These are phyloP conservation scores for Sutorius australiensis DNA, from an alignment of 768 basidiomycete species.

Conservation along the genomic window DNA sequence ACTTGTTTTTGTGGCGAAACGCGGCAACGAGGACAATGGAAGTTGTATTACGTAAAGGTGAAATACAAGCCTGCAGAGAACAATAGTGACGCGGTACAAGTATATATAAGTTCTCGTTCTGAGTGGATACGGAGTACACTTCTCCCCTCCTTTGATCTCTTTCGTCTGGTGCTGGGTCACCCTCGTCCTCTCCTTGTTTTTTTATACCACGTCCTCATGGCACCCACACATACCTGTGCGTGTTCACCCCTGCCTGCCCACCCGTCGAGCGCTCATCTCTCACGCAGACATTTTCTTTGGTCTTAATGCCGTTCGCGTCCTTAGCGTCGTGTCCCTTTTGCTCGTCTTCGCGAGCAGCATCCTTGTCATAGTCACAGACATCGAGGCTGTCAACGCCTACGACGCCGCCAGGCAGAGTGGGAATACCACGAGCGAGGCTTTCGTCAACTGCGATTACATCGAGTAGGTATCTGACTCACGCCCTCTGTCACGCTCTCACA, in stretches of 20 bases:
- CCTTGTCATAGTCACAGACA: constrained; percentile 66
- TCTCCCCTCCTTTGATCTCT: constrained; percentile 6
- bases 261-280: background rate
- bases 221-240: constrained; percentile 44
- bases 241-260: constrained; percentile 3
- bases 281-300: constrained; percentile 59
- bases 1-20: background rate
- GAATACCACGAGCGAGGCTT: constrained; percentile 28
- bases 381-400: constrained; percentile 71
- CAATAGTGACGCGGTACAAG: constrained; percentile 28
- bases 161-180: constrained; percentile 33
- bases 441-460: constrained; percentile 72
- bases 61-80: constrained; percentile 19
- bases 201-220: constrained; percentile 18
- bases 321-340: constrained; percentile 76
- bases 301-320: constrained; percentile 71
- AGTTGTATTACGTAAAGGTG: constrained; percentile 15
- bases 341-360: constrained; percentile 81
- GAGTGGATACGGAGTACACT: background rate
- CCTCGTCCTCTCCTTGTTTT: constrained; percentile 17
- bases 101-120: constrained; percentile 21
- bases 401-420: constrained; percentile 38
- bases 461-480: constrained; percentile 42
- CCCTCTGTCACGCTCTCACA: constrained; percentile 17
- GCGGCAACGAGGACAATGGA: constrained; percentile 25